phyloP scores from a whole-genome alignment of 352 stramenopile species.

The Saprolegnia diclina region DNA sequence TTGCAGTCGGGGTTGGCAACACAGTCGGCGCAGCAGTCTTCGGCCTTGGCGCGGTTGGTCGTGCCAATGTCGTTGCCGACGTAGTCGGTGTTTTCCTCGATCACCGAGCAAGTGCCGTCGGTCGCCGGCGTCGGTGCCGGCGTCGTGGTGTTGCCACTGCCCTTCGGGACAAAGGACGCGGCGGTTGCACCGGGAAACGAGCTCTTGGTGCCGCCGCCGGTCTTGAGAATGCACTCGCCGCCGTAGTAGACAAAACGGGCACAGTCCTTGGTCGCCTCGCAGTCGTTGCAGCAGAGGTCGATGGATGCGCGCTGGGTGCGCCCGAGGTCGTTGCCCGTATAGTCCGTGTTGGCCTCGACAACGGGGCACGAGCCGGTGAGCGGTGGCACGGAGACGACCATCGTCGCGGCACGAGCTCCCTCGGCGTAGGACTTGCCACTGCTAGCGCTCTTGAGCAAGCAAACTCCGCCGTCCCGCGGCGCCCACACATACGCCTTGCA shows the following conservation, averaged over 20 bases:
- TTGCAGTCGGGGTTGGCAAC: conserved; percentile 24
- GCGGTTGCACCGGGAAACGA: not conserved
- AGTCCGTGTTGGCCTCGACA: not conserved
- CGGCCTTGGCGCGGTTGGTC: conserved; percentile 16
- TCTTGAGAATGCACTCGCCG: conserved; percentile 17
- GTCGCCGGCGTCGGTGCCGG: not conserved
- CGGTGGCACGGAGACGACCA: not conserved
- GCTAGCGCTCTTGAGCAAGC: conserved; percentile 21
- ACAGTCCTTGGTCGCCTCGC: not conserved
- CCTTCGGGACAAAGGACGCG: not conserved
- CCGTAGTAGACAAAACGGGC: conserved; percentile 10
- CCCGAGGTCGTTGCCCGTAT: conserved; percentile 9
- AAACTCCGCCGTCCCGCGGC: conserved; percentile 8
- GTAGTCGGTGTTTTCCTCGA: conserved; percentile 33
- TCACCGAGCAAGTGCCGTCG: conserved; percentile 2
- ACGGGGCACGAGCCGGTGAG: not conserved
- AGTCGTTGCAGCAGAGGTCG: conserved; percentile 7
- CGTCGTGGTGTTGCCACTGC: not conserved
- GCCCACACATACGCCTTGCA: conserved; percentile 18
- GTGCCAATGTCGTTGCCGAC: conserved; percentile 34
- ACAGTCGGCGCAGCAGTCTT: conserved; percentile 33
- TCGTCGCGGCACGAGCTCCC: not conserved
- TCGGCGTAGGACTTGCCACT: not conserved
- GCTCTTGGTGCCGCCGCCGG: not conserved
- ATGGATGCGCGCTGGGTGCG: not conserved